Base-by-base conservation (phyloP, 805 yeast genomes). In the Saturnispora saitoi region DNA sequence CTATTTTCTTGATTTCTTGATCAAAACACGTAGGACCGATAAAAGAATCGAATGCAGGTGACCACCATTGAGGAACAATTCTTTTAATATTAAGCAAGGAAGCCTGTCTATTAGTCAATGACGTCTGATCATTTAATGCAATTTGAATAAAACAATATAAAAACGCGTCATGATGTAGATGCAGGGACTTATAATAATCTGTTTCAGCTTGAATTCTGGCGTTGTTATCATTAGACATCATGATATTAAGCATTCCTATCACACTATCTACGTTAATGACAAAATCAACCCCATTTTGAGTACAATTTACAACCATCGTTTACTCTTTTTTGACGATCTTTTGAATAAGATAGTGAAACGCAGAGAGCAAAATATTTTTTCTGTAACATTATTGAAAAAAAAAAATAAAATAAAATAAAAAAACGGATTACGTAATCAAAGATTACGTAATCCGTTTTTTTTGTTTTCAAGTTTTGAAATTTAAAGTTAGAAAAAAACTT, bases 11-110 rank as follows among this genome's bases (percentile, higher is more conserved):
- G 12, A 71, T 66, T 0, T 72, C 75, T 43, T 73, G 78, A 10
- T 67, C 60, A 11, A 87, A 63, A 5, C 66, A 51, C n/a, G 38
- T 32, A 0, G 81, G 81, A 0, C 95, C 95, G 15, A 69, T 63
- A 61, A 77, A 90, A 14, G 86, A 80, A 47, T 76, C 81, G 62
- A 89, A 88, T 0, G 86, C 95, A 7, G 89, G 77, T 14, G 89
- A 79, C 98, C 98, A 90, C 57, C 76, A 79, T 55, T 72, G 67
- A 0, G 89, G 84, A 1, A 86, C 83, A 15, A 83, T 62, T 47
- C 84, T 71, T 58, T 85, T 83, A 55, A 86, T 62, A 52, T 84
- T 80, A 31, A 87, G 66, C 36, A 89, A 63, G 14, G 84, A 75
- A 39, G 84, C 71, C 61, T 84, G 95, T 55, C 84, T 69, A 0